These are phyloP conservation scores for Colletotrichum theobromicola DNA, from an alignment of 2,329 filamentous ascomycete genomes.

Conservation along the genomic window DNA sequence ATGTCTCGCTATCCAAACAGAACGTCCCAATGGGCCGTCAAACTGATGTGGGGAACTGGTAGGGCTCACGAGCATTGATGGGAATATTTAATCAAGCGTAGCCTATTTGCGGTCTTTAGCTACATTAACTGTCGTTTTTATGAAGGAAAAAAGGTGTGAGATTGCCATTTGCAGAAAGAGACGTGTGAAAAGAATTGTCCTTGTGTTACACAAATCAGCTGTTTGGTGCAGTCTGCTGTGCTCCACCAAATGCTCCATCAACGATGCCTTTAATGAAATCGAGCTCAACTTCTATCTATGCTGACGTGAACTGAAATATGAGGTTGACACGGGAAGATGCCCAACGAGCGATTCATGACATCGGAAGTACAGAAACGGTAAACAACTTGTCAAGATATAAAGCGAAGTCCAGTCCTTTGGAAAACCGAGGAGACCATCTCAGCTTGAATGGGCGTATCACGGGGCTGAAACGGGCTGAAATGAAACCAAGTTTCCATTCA, in stretches of 20 bases:
- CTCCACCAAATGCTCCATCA: neutral
- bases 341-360: neutral
- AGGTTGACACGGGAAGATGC: too few species aligned
- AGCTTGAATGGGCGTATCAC: neutral
- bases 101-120: neutral
- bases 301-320: neutral
- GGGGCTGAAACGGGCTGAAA: neutral
- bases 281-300: neutral
- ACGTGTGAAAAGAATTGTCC: too few species aligned
- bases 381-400: neutral
- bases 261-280: neutral
- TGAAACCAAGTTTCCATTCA: neutral
- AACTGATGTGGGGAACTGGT: neutral
- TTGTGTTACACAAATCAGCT: too few species aligned
- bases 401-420: neutral
- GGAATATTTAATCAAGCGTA: neutral
- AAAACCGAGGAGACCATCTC: neutral
- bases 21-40: neutral
- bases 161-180: too few species aligned
- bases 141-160: neutral
- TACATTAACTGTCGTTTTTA: neutral
- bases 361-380: neutral
- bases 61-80: neutral
- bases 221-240: neutral
- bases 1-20: neutral